Evolutionary conservation across 169 alveolate species (phyloP).

Genomic region (Plasmodium knowlesi): DNA sequence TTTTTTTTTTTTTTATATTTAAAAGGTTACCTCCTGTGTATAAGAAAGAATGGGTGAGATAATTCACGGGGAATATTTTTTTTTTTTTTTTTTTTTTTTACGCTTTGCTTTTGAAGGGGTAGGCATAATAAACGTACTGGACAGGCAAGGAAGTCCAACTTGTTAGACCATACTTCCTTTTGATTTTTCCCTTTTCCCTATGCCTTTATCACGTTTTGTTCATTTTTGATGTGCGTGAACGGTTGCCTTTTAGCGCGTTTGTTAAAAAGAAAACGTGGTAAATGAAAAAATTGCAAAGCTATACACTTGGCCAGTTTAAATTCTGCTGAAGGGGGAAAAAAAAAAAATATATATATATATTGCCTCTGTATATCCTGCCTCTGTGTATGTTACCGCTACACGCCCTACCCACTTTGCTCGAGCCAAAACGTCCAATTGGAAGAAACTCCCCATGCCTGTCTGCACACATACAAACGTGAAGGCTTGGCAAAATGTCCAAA

Average conservation of each 20-base stretch:
- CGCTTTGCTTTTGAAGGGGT: not conserved
- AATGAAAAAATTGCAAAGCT: constrained; percentile 4
- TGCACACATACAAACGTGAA: not conserved
- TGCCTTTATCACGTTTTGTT: not conserved
- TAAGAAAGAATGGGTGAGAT: constrained; percentile 12
- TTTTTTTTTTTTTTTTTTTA: constrained; percentile 8
- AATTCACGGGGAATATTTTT: constrained; percentile 1
- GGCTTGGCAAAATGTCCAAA: constrained; percentile 59
- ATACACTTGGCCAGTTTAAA: constrained; percentile 10
- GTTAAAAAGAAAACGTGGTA: constrained; percentile 1
- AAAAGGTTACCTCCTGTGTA: not conserved
- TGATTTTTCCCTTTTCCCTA: constrained; percentile 5
- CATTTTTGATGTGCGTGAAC: not conserved
- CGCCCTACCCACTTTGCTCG: not conserved
- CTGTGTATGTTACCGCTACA: not conserved
- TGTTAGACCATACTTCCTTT: constrained; percentile 7
- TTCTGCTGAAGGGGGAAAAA: constrained; percentile 12
- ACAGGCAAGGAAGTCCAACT: constrained; percentile 25
- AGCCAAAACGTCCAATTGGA: not conserved
- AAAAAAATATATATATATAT: constrained; percentile 27
- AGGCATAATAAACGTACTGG: constrained; percentile 22
- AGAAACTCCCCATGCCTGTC: constrained; percentile 12
- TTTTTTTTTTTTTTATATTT: not conserved
- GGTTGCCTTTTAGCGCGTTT: not conserved
- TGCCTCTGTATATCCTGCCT: not conserved